phyloP scores from a whole-genome alignment of 2,329 filamentous ascomycete species.

The Aureobasidium vineae region DNA sequence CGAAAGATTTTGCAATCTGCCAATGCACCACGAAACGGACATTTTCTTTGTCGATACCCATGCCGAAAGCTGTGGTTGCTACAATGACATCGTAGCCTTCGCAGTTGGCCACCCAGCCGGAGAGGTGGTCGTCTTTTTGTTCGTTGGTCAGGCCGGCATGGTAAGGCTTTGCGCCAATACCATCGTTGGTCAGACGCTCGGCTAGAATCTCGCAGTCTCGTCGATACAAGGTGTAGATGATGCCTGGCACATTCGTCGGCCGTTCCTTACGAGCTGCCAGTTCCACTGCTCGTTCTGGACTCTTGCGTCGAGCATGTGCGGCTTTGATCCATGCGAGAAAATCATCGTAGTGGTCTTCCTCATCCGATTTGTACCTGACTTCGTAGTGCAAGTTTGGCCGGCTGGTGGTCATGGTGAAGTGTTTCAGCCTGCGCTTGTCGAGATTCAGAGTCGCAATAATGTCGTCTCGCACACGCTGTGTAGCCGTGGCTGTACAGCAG shows the following conservation, averaged over 20 bases:
- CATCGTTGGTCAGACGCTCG: slow-evolving; percentile 62
- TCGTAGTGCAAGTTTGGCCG: slow-evolving; percentile 88
- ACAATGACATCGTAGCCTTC: slow-evolving; percentile 70
- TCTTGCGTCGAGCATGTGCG: slow-evolving; percentile 68
- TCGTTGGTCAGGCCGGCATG: slow-evolving; percentile 65
- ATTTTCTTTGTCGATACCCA: slow-evolving; percentile 96
- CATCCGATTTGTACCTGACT: slow-evolving; percentile 76
- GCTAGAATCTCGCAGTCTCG: slow-evolving; percentile 73
- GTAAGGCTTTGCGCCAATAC: slow-evolving; percentile 71
- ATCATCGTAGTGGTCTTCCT: slow-evolving; percentile 65
- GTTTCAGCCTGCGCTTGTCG: slow-evolving; percentile 61
- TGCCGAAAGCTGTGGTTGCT: slow-evolving; percentile 92
- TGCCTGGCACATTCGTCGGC: slow-evolving; percentile 66
- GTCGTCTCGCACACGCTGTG: slow-evolving; percentile 74
- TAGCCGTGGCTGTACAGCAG: slow-evolving; percentile 90
- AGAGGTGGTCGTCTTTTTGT: slow-evolving; percentile 68
- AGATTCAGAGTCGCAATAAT: slow-evolving; percentile 72
- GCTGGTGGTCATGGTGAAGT: slow-evolving; percentile 80
- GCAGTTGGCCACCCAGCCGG: slow-evolving; percentile 69
- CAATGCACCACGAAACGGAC: slow-evolving; percentile 95
- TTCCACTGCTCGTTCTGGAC: slow-evolving; percentile 57
- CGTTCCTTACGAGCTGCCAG: slow-evolving; percentile 54
- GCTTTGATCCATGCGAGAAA: slow-evolving; percentile 73
- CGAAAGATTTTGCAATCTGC: slow-evolving; percentile 90
- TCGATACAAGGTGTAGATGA: slow-evolving; percentile 75